Conservation (phyloP, 2,329 filamentous ascomycete species). For the Pseudogymnoascus destructans region DNA sequence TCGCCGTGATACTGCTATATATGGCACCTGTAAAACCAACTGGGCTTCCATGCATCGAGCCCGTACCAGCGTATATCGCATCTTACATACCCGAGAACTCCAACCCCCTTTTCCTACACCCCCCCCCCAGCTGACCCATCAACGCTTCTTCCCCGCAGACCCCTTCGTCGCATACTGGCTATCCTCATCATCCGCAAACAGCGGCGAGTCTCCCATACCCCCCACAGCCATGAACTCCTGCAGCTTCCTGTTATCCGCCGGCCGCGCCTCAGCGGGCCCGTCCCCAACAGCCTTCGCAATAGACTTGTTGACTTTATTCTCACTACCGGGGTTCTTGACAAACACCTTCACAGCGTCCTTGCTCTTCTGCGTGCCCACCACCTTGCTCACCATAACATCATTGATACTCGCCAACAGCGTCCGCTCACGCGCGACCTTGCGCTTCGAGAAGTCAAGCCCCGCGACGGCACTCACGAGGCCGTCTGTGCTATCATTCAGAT, state of each 20-base stretch:
- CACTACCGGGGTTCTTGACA: constrained; percentile 50
- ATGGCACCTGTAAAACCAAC: not conserved
- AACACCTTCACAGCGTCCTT: constrained; percentile 59
- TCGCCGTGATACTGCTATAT: not conserved
- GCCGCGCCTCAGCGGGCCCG: constrained; percentile 42
- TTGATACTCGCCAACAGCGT: constrained; percentile 77
- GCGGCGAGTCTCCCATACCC: constrained; percentile 67
- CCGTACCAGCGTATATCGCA: constrained; percentile 4
- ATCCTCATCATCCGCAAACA: constrained; percentile 53
- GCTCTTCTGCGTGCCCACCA: constrained; percentile 32
- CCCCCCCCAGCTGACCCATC: not conserved
- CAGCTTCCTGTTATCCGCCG: constrained; percentile 52
- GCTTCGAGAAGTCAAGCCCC: constrained; percentile 68
- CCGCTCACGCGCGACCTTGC: constrained; percentile 68
- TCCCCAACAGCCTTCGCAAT: constrained; percentile 24
- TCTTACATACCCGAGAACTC: constrained; percentile 1
- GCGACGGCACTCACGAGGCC: constrained; percentile 80
- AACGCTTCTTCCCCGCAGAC: not conserved
- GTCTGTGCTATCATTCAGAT: constrained; percentile 74
- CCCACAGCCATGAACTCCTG: constrained; percentile 75
- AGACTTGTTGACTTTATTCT: constrained; percentile 32
- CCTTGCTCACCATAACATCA: constrained; percentile 49
- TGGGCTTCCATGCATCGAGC: not conserved
- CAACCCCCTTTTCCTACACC: not conserved
- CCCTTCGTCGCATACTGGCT: constrained; percentile 32